Conservation (phyloP, 495 filamentous ascomycete genomes). For the Cryomyces minteri region DNA sequence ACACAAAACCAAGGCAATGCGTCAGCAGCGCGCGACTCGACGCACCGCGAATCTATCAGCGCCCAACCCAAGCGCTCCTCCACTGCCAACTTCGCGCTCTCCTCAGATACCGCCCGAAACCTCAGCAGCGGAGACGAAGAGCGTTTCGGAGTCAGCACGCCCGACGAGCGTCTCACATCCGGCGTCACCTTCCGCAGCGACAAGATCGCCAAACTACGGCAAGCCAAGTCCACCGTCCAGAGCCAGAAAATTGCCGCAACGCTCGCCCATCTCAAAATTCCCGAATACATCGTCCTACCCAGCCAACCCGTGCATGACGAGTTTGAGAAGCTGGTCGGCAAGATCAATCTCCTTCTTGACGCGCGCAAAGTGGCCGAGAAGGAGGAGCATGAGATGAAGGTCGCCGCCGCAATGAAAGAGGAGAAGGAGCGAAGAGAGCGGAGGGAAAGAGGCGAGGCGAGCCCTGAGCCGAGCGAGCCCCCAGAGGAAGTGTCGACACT, state of each 20-base stretch:
- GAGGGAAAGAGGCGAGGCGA: too few species aligned
- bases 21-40: too few species aligned
- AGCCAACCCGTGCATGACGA: constrained; percentile 60
- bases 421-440: too few species aligned
- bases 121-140: constrained; percentile 57
- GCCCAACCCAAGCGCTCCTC: constrained; percentile 1
- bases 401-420: too few species aligned
- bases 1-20: too few species aligned
- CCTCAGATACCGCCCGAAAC: constrained; percentile 36
- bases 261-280: constrained; percentile 63
- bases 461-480: too few species aligned
- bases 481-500: too few species aligned
- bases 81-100: constrained; percentile 7
- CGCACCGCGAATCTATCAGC: not conserved
- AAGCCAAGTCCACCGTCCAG: constrained; percentile 67
- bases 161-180: constrained; percentile 58
- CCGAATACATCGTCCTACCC: constrained; percentile 64
- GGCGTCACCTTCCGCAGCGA: constrained; percentile 70
- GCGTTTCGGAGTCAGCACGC: constrained; percentile 66
- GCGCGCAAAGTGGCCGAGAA: constrained; percentile 71
- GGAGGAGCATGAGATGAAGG: constrained; percentile 55
- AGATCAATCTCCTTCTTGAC: constrained; percentile 62
- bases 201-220: constrained; percentile 60
- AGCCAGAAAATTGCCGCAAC: constrained; percentile 61
- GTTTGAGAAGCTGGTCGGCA: constrained; percentile 62